These are phyloP conservation scores for Nemania sp. DNA, from an alignment of 2,329 filamentous ascomycete genomes.

Conservation along the genomic window DNA sequence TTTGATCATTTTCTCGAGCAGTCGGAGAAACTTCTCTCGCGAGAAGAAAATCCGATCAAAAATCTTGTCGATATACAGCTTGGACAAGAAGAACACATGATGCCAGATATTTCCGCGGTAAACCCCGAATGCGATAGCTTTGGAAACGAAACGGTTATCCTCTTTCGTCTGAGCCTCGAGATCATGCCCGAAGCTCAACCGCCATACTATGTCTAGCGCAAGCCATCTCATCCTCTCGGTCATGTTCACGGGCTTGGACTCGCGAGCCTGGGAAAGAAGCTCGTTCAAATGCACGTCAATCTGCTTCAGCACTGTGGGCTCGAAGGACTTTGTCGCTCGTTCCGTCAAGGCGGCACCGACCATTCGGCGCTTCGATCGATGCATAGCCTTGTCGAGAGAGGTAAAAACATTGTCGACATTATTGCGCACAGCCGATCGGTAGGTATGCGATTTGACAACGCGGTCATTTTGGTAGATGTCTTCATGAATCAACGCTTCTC, in stretches of 20 bases:
- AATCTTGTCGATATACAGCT: background rate
- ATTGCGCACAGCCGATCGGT: background rate
- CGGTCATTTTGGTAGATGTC: constrained; percentile 19
- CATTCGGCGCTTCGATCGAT: constrained; percentile 6
- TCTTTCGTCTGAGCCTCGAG: no score
- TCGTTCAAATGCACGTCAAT: no score
- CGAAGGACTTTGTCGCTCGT: constrained; percentile 3
- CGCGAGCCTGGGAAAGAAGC: no score
- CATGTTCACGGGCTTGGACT: no score
- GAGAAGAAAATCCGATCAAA: background rate
- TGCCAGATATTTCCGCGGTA: constrained; percentile 10
- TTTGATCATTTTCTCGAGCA: constrained; percentile 14
- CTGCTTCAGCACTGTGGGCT: no score
- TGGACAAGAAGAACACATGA: constrained; percentile 2
- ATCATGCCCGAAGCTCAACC: no score
- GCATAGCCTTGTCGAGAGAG: constrained; percentile 2
- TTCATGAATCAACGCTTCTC: background rate
- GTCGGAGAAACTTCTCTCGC: constrained; percentile 6
- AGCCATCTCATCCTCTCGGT: no score
- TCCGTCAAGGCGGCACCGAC: constrained; percentile 7
- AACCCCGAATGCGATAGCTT: no score
- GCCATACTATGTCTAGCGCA: no score
- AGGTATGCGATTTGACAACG: constrained; percentile 6
- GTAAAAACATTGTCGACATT: constrained; percentile 10
- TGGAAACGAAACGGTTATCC: no score